A percentile compares a stretch with the other conserved stretches of the same genome.
phyloP scores from a whole-genome alignment of 148 eudicot genomes.

The Drosera capensis region DNA sequence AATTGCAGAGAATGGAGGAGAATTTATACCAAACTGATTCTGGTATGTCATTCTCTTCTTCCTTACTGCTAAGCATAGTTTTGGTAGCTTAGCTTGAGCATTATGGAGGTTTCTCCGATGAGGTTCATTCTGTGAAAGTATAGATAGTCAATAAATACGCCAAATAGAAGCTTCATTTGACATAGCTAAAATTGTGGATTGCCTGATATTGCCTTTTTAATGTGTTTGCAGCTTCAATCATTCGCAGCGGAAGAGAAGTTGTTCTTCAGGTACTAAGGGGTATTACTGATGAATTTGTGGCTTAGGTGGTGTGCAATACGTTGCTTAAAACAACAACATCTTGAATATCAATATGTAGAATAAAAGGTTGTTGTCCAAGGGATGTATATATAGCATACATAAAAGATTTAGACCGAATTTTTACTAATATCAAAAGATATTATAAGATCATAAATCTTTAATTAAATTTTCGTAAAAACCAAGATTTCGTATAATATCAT shows the following conservation, averaged over 20 bases:
- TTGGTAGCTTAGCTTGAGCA: no score
- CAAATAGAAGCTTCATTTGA: background rate
- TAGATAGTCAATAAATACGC: background rate
- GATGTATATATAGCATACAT: no score
- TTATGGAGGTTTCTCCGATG: no score
- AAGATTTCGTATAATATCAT: no score
- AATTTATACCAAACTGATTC: background rate
- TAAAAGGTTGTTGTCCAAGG: no score
- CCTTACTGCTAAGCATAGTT: background rate
- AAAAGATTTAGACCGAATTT: no score
- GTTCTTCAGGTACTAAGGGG: slow-evolving; percentile 48
- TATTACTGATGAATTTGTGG: background rate
- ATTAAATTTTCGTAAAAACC: no score
- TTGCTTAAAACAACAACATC: background rate
- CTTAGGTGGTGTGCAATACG: slow-evolving; percentile 2
- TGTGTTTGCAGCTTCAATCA: slow-evolving; percentile 29
- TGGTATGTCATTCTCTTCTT: background rate
- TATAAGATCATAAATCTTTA: no score
- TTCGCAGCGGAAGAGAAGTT: slow-evolving; percentile 65
- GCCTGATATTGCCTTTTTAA: background rate
- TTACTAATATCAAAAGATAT: no score
- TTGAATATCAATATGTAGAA: no score
- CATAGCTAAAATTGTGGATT: background rate
- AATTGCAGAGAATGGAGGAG: background rate
- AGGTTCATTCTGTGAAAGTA: background rate